Evolutionary conservation across 1,284 basidiomycete species (phyloP).

Genomic region (Apiotrichum veenhuisii): DNA sequence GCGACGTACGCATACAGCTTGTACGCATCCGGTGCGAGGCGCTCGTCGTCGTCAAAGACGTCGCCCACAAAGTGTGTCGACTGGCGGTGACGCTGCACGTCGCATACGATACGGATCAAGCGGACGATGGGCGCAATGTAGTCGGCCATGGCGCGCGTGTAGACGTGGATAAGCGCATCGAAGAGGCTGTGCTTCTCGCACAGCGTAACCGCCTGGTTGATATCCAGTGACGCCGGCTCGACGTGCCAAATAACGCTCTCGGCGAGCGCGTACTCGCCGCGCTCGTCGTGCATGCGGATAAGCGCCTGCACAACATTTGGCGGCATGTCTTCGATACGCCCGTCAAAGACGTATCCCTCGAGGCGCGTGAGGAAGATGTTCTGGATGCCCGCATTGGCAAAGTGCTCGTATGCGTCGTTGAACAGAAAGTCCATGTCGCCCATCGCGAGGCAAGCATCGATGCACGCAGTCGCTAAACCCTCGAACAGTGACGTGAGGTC

Average conservation of each 20-base stretch:
- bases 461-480: slow-evolving; percentile 74
- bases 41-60: slow-evolving; percentile 53
- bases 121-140: slow-evolving; percentile 86
- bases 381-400: slow-evolving; percentile 77
- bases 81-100: slow-evolving; percentile 56
- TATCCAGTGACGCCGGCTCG: slow-evolving; percentile 82
- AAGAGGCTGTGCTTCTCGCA: slow-evolving; percentile 80
- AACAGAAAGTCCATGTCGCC: slow-evolving; percentile 81
- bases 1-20: slow-evolving; percentile 92
- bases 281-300: slow-evolving; percentile 70
- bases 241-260: slow-evolving; percentile 95
- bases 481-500: slow-evolving; percentile 88
- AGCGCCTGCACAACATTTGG: slow-evolving; percentile 83
- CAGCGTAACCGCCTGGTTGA: slow-evolving; percentile 84
- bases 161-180: slow-evolving; percentile 92
- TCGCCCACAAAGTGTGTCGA: slow-evolving; percentile 26
- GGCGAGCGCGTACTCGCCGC: slow-evolving; percentile 67
- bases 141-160: slow-evolving; percentile 80
- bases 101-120: slow-evolving; percentile 71
- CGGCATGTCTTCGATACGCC: slow-evolving; percentile 68
- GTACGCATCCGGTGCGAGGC: slow-evolving; percentile 71
- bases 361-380: slow-evolving; percentile 82
- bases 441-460: slow-evolving; percentile 75
- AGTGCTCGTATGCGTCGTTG: slow-evolving; percentile 87
- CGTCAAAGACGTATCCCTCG: slow-evolving; percentile 77